A percentile compares a stretch with the other conserved stretches of the same genome.
These are phyloP conservation scores for Apiospora sp. DNA, from an alignment of 2,329 filamentous ascomycete genomes.

Conservation along the genomic window DNA sequence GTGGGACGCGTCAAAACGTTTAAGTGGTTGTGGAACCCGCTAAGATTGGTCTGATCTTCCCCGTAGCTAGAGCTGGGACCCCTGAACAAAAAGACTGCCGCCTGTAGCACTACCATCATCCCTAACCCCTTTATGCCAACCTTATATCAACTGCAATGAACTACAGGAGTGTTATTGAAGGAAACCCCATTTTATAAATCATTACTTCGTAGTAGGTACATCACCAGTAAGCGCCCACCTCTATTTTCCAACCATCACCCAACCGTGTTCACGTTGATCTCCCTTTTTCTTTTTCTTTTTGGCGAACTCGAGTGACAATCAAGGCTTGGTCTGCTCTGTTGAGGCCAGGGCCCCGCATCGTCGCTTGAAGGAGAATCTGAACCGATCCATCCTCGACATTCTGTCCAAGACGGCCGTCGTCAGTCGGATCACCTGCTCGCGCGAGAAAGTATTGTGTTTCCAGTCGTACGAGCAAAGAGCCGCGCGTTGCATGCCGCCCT, in stretches of 20 bases:
- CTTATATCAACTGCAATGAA: neutral
- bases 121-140: neutral
- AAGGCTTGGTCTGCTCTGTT: too few relatives aligned
- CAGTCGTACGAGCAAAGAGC: conserved; percentile 32
- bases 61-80: neutral
- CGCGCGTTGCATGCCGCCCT: conserved; percentile 32
- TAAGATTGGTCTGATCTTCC: too few relatives aligned
- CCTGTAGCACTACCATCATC: neutral
- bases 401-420: conserved; percentile 29
- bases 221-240: too few relatives aligned
- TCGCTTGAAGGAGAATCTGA: conserved; percentile 26
- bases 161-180: neutral
- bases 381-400: conserved; percentile 30
- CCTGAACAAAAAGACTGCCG: neutral
- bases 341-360: too few relatives aligned
- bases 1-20: too few relatives aligned
- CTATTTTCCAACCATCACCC: too few relatives aligned
- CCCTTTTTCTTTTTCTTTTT: too few relatives aligned
- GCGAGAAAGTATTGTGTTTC: conserved; percentile 25
- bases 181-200: too few relatives aligned
- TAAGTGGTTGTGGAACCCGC: too few relatives aligned
- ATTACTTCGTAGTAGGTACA: too few relatives aligned
- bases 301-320: too few relatives aligned
- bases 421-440: conserved; percentile 29
- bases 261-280: too few relatives aligned